Evolutionary conservation across 164 flowering plant species (phyloP), one percentile per base, ranked within the genome.

Genomic region (Vitis riparia): DNA sequence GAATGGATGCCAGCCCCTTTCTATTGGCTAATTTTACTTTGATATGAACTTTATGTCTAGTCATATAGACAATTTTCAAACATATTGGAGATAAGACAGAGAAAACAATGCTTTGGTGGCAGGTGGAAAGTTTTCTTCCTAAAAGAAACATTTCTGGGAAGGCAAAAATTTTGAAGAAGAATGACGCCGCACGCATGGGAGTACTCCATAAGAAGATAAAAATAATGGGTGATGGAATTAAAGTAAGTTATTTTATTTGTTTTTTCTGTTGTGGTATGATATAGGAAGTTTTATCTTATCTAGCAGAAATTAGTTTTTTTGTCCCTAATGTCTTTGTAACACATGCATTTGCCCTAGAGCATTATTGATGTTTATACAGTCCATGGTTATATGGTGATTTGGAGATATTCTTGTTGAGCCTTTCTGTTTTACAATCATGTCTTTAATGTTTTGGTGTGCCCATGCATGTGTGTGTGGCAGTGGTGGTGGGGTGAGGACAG

Each of bases 211-310:
- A 87, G 78, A 89, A 89, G 72, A 73, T 80, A 11, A 90, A 88
- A 76, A 86, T 82, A 69, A 60, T 81, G 63, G 92, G 84, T 67
- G 97, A 90, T 66, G 86, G 84, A 66, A 61, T 81, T 8, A 92
- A 85, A 92, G 97, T 82, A 74, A 66, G 75, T 60, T 8, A 68
- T 17, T 53, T 47, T 59, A 66, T 16, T 58, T 15, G 61, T 58
- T 58, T 23, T 2, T 4, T 68, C 16, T 63, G 32, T 51, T 68
- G 44, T 37, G 44, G 29, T 55, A 29, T 59, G 7, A 37, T 37
- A 37, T 37, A 37, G 44, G 15, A 12, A 17, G 11, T 11, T 72
- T 30, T 63, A 16, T 71, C 17, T 15, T 65, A 2, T 57, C 2
- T 48, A 17, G 10, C 7, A 12, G 65, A 62, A 16, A 1, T 14